Evolutionary conservation across 306 rosid genomes (phyloP).

Genomic region (Dryas drummondii): DNA sequence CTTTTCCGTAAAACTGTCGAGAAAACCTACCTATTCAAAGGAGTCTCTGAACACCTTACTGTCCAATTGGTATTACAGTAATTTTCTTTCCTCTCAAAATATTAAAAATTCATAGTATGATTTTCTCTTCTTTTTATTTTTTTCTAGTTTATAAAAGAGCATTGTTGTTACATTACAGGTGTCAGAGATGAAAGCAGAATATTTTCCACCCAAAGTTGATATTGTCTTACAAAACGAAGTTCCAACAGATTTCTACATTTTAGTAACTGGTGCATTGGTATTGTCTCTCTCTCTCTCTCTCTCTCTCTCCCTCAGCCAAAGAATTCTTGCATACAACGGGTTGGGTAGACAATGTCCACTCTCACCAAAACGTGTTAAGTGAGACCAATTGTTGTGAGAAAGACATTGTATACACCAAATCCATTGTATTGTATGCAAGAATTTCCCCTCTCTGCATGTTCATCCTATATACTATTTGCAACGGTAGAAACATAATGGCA

Average conservation of each 20-base stretch:
- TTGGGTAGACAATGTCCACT: too few species aligned
- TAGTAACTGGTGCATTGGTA: slow-evolving; percentile 85
- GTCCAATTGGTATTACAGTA: slow-evolving; percentile 55
- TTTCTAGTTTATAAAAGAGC: not conserved
- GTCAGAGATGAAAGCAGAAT: slow-evolving; percentile 82
- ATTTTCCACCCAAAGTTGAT: slow-evolving; percentile 81
- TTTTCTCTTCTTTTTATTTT: not conserved
- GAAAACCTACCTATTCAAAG: slow-evolving; percentile 66
- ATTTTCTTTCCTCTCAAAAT: not conserved
- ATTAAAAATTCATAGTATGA: not conserved
- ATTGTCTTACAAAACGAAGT: slow-evolving; percentile 79
- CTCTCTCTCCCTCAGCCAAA: not conserved
- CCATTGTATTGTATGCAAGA: too few species aligned
- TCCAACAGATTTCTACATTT: slow-evolving; percentile 73
- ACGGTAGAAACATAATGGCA: slow-evolving; percentile 15
- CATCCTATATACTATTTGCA: too few species aligned
- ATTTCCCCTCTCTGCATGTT: too few species aligned
- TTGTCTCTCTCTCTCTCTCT: slow-evolving; percentile 17
- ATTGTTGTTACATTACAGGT: slow-evolving; percentile 37
- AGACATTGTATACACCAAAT: too few species aligned
- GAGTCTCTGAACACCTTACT: slow-evolving; percentile 65
- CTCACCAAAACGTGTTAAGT: too few species aligned
- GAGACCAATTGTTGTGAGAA: too few species aligned
- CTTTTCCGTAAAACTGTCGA: slow-evolving; percentile 59
- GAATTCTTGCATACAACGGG: too few species aligned